Conservation (phyloP, 2,329 filamentous ascomycete species). For the Ilyonectria mors-panacis region DNA sequence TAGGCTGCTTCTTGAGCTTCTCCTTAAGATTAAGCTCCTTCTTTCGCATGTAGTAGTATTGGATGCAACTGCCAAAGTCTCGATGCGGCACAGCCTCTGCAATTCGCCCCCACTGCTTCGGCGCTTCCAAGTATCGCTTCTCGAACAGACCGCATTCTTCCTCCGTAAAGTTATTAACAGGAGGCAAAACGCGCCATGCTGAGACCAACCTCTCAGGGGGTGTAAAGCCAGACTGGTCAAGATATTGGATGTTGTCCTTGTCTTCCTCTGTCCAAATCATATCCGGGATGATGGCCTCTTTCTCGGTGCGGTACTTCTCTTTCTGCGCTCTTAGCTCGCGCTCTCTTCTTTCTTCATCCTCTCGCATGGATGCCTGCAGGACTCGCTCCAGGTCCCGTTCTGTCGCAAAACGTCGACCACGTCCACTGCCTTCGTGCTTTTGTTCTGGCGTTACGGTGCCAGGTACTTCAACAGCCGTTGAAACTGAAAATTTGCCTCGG, state of each 20-base stretch:
- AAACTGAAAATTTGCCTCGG: slow-evolving; percentile 66
- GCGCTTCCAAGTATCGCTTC: slow-evolving; percentile 79
- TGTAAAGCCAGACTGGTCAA: slow-evolving; percentile 76
- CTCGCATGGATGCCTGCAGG: slow-evolving; percentile 78
- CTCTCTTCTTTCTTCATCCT: slow-evolving; percentile 79
- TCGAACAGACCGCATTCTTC: slow-evolving; percentile 81
- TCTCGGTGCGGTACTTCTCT: slow-evolving; percentile 80
- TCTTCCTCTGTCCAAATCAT: slow-evolving; percentile 77
- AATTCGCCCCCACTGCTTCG: slow-evolving; percentile 87
- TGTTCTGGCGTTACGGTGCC: slow-evolving; percentile 65
- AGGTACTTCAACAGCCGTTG: slow-evolving; percentile 52
- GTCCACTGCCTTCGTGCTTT: slow-evolving; percentile 69
- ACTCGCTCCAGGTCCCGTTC: slow-evolving; percentile 82
- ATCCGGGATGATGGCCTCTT: slow-evolving; percentile 81
- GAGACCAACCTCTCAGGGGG: slow-evolving; percentile 77
- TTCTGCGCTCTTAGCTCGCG: slow-evolving; percentile 75
- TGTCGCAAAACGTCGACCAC: slow-evolving; percentile 73
- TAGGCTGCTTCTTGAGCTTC: slow-evolving; percentile 77
- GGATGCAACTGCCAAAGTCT: slow-evolving; percentile 85
- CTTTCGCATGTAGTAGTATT: slow-evolving; percentile 88
- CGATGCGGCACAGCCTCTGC: slow-evolving; percentile 77
- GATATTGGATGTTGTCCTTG: slow-evolving; percentile 70
- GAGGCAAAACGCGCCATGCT: slow-evolving; percentile 80
- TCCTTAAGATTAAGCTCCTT: slow-evolving; percentile 83
- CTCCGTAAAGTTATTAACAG: slow-evolving; percentile 80